Evolutionary conservation across 441 rosid genomes (phyloP), one percentile per base, ranked within the genome.

Genomic region (Corymbia citriodora): DNA sequence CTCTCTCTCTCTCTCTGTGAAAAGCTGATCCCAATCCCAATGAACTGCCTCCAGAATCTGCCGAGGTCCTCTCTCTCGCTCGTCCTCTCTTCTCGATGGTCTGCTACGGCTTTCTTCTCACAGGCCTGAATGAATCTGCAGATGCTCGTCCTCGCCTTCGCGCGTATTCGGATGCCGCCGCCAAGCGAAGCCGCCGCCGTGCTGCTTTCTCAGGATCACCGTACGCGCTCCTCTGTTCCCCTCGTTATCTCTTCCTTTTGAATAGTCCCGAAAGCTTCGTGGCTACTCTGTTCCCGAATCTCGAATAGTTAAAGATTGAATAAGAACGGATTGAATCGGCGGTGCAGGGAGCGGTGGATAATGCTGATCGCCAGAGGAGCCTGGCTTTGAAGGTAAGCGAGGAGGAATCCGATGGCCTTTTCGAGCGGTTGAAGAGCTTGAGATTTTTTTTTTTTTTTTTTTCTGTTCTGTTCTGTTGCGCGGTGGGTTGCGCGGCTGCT

Each of bases 1-100:
- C 59, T 68, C 21, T 68, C 45, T 54, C 88, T 55, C 21, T 81
- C 18, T 59, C 2, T 33, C 40, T 33, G n/a, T 10, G 23, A 19
- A 59, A 27, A 55, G 87, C 53, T 83, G 90, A 87, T 88, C 63
- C 63, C 63, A 59, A 59, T 25, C 29, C 29, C 83, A 87, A 96
- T 97, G 99, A 94, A 94, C 89, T 94, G 95, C 89, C 96, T 95
- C 89, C 96, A 95, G 87, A 92, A 92, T 94, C 97, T 95, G 49
- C 89, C 95, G 36, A 95, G 96, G 68, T 61, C 61, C 13, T 68
- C 31, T n/a, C 87, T 1, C 40, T 59, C 40, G 33, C 10, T 19
- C 49, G 36, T 29, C 40, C 10, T 11, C 49, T 23, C 12, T 40
- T 9, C 45, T 50, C 14, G 72, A 6, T 7, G 23, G 61, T 63